Evolutionary conservation across 495 filamentous ascomycete species (phyloP).

Genomic region (Penicillium mononematosum): DNA sequence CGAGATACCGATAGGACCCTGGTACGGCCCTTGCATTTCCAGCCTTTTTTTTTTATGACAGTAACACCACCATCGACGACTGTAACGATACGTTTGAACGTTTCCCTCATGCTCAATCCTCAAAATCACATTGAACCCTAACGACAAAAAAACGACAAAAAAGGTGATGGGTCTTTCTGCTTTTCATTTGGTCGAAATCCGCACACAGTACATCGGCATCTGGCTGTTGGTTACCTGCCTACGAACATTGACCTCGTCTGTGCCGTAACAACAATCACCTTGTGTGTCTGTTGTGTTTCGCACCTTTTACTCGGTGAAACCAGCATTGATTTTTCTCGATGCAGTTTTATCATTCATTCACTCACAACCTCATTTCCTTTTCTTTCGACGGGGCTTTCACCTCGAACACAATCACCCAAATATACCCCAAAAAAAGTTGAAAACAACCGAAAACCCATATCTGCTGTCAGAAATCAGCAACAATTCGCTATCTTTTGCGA

Average conservation of each 20-base stretch:
- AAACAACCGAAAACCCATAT: slow-evolving; percentile 14
- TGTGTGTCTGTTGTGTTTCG: not conserved
- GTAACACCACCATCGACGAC: slow-evolving; percentile 38
- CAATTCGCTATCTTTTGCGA: slow-evolving; percentile 15
- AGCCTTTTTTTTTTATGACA: slow-evolving; percentile 35
- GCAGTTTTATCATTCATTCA: slow-evolving; percentile 17
- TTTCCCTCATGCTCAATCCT: slow-evolving; percentile 4
- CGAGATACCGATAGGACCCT: slow-evolving; percentile 27
- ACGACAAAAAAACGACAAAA: slow-evolving; percentile 16
- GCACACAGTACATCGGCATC: slow-evolving; percentile 1
- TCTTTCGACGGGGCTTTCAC: slow-evolving; percentile 8
- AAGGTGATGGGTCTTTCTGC: slow-evolving; percentile 27
- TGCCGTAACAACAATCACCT: not conserved
- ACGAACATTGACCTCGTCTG: slow-evolving; percentile 7
- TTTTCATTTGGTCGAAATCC: slow-evolving; percentile 12
- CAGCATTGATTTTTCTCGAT: slow-evolving; percentile 4
- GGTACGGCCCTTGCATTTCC: slow-evolving; percentile 17
- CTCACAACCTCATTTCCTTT: slow-evolving; percentile 23
- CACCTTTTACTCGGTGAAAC: slow-evolving; percentile 10
- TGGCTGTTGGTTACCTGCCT: not conserved
- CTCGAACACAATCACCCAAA: slow-evolving; percentile 16
- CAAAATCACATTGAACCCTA: slow-evolving; percentile 1
- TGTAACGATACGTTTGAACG: slow-evolving; percentile 33
- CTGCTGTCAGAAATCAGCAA: slow-evolving; percentile 3
- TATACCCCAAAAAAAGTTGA: slow-evolving; percentile 22